Evolutionary conservation across 768 basidiomycete species (phyloP), one percentile per base, ranked within the genome.

Genomic region (Gelatoporia subvermispora): DNA sequence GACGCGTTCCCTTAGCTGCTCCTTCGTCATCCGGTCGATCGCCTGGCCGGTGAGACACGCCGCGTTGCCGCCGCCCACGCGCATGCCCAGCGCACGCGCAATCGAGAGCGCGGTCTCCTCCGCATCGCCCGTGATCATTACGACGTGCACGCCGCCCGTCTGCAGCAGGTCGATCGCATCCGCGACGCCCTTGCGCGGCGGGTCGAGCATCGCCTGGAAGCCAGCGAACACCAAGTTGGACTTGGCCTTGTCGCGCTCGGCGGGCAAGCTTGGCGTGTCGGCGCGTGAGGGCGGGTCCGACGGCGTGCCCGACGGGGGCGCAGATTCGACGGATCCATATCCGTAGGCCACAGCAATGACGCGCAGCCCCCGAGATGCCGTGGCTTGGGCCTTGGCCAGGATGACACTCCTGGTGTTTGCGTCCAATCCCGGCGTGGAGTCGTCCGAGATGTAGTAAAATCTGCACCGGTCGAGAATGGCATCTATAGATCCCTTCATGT

Each of bases 71-170:
- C 43, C 47, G 42, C 82, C 82, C 21, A 93, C 78, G 10, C 80
- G 76, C 58, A 97, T 69, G 21, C 94, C 94, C 16, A 98, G 77
- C 58, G 90, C 76, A 60, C 80, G 77, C 31, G 93, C 95, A 49
- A 96, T 95, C 42, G 88, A 82, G 28, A 94, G 60, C 2, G 95
- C 94, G 1, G 94, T 98, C 47, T 84, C 76, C 65, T 93, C 91
- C 31, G 93, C 85, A 59, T 98, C 94, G 3, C 94, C 94, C 0
- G 95, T 97, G 62, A 97, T 96, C 94, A 98, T 97, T 38, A 97
- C 85, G n/a, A 97, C 84, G 59, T 94, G 92, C 42, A 98, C 87
- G 4, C 93, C 92, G 21, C 88, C 93, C 22, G 73, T 69, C 60
- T 93, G 89, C 31, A 97, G 72, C 23, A 88, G 69, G 35, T 74